Base-by-base conservation (phyloP, 2,329 filamentous ascomycete species). In the Paraphaeosphaeria sporulosa region DNA sequence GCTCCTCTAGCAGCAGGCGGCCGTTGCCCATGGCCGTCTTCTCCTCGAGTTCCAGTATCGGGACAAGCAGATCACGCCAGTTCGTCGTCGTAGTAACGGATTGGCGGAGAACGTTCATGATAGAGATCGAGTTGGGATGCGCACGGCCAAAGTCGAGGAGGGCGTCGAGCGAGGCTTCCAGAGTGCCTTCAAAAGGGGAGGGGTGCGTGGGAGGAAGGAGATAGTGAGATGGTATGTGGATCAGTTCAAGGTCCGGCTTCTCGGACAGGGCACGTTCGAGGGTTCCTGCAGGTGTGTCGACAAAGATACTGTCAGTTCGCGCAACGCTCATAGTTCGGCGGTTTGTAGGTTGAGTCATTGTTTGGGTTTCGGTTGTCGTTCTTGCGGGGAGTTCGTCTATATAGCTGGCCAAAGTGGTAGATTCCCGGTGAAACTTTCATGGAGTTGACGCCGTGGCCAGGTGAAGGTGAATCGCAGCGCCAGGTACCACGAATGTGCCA, bases 101-200 rank as follows among this genome's bases (percentile, higher is more conserved):
- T 1, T 42, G 10, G 1, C 71, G 59, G 0, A 74, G 51, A 0
- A 59, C 42, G 3, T 63, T 42, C 1, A 64, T 51, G 2, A 72
- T 32, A 7, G 13, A 1, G 4, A 44, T 59, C 0, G 54, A 42
- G 6, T 50, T 10, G 0, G 55, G 15, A 7, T 63, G 52, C 4
- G 32, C 12, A 2, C 15, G 12, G 1, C 58, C 55, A 47, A 67
- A 73, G 0, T 43, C 32, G 4, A 71, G 64, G 5, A 73, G 64
- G 1, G 67, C 64, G 27, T 74, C 68, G 0, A 74, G 64, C 4
- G 64, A 65, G 2, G 64, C 60, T 4, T 71, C 67, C 0, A 74
- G 63, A 0, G 60, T 69, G 30, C 72, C 70, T 1, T 42, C 2
- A 57, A 70, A 74, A 2, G 71, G 71, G 15, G 57, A 64, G 13